Base-by-base conservation (phyloP, 306 rosid species). In the Rosa multiflora region DNA sequence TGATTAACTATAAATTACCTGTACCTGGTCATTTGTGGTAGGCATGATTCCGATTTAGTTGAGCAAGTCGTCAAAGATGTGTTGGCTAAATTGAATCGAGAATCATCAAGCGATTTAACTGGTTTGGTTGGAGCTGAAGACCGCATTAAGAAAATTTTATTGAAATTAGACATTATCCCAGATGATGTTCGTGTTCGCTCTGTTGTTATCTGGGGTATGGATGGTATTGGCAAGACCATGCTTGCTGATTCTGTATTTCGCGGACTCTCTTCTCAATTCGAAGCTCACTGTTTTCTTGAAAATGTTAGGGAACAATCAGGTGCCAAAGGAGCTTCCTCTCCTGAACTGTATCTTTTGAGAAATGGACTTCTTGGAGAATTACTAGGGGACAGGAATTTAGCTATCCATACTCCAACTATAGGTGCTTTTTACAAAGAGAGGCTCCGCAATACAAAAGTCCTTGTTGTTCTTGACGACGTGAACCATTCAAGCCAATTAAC, bases 381-480 rank as follows among this genome's bases (percentile, higher is more conserved):
- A 17, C 29, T 69, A 43, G n/a, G 58, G 13, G 79, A 70, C 35
- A 5, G 8, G 47, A 37, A 48, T 11, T 10, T n/a, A 40, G 4
- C 39, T 37, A 2, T 62, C 72, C 0, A 59, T 2, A n/a, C 61
- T 66, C 10, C 20, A 68, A 26, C 62, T 29, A 5, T 73, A 58
- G 37, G 40, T 26, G 1, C 5, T 44, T 2, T 35, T 68, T 1
- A n/a, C 42, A 32, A 32, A 37, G 8, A 10, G 20, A 59, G 67
- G 64, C 21, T 81, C 1, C 23, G 56, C 7, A 40, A 5, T 23
- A 18, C 43, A 15, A 75, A 40, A 18, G 73, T 17, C 62, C 72
- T 81, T 3, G 47, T 76, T 21, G 66, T 59, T 3, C 66, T 59
- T 59, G 85, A 82, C 37, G 85, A 70, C 17, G 44, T 82, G 43